Percentiles rank a stretch among this genome's conserved stretches.
phyloP scores from a whole-genome alignment of 805 yeast species.

The Yamadazyma philogaea region DNA sequence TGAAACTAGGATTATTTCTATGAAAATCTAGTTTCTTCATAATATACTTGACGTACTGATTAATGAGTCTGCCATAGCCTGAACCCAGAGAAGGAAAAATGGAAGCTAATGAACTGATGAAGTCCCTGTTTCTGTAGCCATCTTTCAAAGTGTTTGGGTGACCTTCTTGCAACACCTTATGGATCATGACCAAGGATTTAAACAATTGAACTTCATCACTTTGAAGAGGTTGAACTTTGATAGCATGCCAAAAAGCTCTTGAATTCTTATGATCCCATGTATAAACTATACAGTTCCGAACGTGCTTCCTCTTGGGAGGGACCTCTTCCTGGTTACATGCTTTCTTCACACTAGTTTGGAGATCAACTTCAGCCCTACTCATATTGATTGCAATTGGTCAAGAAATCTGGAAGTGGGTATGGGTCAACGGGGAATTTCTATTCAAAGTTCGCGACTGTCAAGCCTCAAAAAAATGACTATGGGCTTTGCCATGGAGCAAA shows the following conservation, averaged over 20 bases:
- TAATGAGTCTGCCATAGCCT: constrained; percentile 69
- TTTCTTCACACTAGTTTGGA: constrained; percentile 62
- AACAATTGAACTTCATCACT: constrained; percentile 80
- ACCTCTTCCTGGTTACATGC: constrained; percentile 84
- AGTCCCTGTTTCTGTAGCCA: constrained; percentile 73
- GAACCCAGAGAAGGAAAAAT: constrained; percentile 41
- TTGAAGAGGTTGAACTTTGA: constrained; percentile 76
- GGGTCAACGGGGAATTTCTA: constrained; percentile 1
- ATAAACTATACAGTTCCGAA: constrained; percentile 89
- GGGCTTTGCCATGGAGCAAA: neutral
- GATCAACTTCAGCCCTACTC: constrained; percentile 47
- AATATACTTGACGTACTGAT: constrained; percentile 70
- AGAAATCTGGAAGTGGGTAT: neutral
- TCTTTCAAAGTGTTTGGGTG: constrained; percentile 80
- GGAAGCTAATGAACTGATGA: constrained; percentile 71
- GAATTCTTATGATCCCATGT: constrained; percentile 94
- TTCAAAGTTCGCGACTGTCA: constrained; percentile 3
- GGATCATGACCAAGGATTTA: constrained; percentile 80
- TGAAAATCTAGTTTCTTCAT: constrained; percentile 79
- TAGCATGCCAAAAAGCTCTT: constrained; percentile 77
- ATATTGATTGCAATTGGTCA: constrained; percentile 16
- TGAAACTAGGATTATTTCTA: constrained; percentile 79
- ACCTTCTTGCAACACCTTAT: constrained; percentile 97
- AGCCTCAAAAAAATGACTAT: constrained; percentile 3
- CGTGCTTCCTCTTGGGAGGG: constrained; percentile 95